phyloP scores from a whole-genome alignment of 495 filamentous ascomycete genomes.

The Rostrohypoxylon terebratum region DNA sequence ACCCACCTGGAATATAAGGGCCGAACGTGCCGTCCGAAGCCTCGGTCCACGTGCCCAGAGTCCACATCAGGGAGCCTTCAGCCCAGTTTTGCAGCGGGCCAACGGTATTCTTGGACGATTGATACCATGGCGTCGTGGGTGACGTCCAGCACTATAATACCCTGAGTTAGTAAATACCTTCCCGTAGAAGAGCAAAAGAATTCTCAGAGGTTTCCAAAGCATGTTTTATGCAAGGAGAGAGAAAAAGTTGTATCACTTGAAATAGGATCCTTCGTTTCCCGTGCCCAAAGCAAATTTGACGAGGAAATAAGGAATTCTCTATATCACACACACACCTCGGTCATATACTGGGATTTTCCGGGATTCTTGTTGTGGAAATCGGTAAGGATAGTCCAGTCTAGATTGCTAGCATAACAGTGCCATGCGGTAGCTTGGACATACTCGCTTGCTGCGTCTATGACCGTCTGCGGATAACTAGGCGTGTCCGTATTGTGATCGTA shows the following conservation, averaged over 20 bases:
- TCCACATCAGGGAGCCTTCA: conserved; percentile 65
- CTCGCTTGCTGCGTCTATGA: conserved; percentile 56
- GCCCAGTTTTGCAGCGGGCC: conserved; percentile 70
- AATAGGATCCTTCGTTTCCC: background rate
- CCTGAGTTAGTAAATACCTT: background rate
- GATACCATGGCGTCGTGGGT: conserved; percentile 58
- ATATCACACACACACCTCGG: conserved; percentile 49
- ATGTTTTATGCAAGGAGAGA: background rate
- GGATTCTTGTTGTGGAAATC: conserved; percentile 62
- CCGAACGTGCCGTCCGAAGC: conserved; percentile 63
- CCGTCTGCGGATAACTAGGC: conserved; percentile 61
- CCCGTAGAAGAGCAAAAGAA: background rate
- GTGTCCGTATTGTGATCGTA: conserved; percentile 69
- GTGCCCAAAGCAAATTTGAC: too few species aligned
- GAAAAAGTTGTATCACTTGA: background rate
- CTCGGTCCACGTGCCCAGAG: conserved; percentile 67
- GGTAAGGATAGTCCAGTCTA: conserved; percentile 64
- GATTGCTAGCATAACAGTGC: conserved; percentile 65
- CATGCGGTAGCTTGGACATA: conserved; percentile 64
- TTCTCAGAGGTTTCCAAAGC: background rate
- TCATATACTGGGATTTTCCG: conserved; percentile 65
- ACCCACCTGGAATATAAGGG: conserved; percentile 65
- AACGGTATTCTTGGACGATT: conserved; percentile 65
- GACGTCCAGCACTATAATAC: conserved; percentile 62
- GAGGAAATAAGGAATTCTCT: background rate